A percentile compares a stretch with the other conserved stretches of the same genome.
phyloP scores from a whole-genome alignment of 2,329 filamentous ascomycete genomes.

The Trichothecium sympodiale region DNA sequence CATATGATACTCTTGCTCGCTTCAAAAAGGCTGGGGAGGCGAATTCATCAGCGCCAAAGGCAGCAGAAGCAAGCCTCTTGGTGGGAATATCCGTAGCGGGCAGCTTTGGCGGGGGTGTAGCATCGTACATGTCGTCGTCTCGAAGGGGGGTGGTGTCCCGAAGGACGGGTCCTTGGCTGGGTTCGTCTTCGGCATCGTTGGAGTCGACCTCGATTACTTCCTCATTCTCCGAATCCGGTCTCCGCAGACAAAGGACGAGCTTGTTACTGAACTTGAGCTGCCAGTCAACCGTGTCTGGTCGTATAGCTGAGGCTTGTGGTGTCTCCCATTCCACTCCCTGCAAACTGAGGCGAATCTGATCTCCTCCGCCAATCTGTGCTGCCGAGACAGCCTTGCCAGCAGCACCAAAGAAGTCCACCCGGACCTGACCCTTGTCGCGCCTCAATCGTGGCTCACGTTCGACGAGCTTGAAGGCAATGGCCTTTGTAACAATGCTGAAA shows the following conservation, averaged over 20 bases:
- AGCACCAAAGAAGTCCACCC: constrained; percentile 61
- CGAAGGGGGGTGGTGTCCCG: background rate
- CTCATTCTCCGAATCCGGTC: constrained; percentile 32
- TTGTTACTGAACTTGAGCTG: constrained; percentile 44
- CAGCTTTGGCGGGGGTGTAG: constrained; percentile 1
- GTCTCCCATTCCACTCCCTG: constrained; percentile 54
- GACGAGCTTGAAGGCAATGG: constrained; percentile 68
- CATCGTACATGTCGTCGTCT: background rate
- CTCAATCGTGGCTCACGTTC: constrained; percentile 78
- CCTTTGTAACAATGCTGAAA: constrained; percentile 66
- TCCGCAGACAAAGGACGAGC: constrained; percentile 31
- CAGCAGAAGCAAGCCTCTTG: constrained; percentile 22
- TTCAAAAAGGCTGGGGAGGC: constrained; percentile 74
- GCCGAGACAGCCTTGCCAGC: constrained; percentile 59
- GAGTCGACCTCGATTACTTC: constrained; percentile 42
- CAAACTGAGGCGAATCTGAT: constrained; percentile 60
- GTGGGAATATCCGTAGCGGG: constrained; percentile 9
- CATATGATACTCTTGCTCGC: constrained; percentile 57
- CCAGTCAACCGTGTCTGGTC: constrained; percentile 42
- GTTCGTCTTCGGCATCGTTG: constrained; percentile 9
- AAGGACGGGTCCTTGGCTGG: background rate
- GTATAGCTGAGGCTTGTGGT: constrained; percentile 27
- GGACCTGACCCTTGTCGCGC: constrained; percentile 66
- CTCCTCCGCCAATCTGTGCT: constrained; percentile 64
- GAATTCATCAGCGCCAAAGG: constrained; percentile 42